Evolutionary conservation across 208 protist genomes (phyloP), one percentile per base, ranked within the genome.

Genomic region (Acanthamoeba triangularis): DNA sequence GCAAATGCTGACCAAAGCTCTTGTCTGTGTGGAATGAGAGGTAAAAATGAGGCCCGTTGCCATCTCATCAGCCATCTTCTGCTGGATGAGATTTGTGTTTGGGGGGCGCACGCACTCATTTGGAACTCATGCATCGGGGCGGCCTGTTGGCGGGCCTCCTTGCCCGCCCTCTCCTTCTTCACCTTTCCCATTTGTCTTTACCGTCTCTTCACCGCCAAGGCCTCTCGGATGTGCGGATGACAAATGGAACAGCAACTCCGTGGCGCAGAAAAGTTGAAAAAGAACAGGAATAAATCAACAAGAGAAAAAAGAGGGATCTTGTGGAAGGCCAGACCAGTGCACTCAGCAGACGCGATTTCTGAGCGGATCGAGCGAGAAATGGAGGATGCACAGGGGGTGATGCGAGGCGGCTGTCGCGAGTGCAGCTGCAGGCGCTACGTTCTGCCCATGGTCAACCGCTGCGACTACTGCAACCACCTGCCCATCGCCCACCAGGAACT

Each of bases 1-100:
- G 96, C 92, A 99, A 99, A 96, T 99, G 99, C 97, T 99, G 99
- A 88, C 99, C 99, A 92, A 99, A 99, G 44, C 98, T 98, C 95
- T 99, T 99, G 97, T 99, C 98, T 97, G 87, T 23, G 16, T 3
- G 28, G 90, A 44, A 56, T 78, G 20, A 37, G 67, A 67, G n/a
- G 18, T 16, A 56, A 14, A n/a, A 85, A 67, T 59, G 61, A 49
- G 7, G 11, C 28, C 33, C 33, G 23, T 4, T 16, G 80, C 16
- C n/a, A n/a, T n/a, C 44, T 47, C 41, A 44, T 44, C 52, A 59
- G 14, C 14, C 35, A 63, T 56, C 0, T 13, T 47, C 44, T 47
- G 44, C 2, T 47, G 44, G n/a, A 93, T 47, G 52, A 4, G 56
- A 92, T 35, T 87, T n/a, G 0, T 2, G 44, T 25, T 20, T 28